These are phyloP conservation scores for Logfia minima DNA, from an alignment of 129 eudicot species.

Conservation along the genomic window DNA sequence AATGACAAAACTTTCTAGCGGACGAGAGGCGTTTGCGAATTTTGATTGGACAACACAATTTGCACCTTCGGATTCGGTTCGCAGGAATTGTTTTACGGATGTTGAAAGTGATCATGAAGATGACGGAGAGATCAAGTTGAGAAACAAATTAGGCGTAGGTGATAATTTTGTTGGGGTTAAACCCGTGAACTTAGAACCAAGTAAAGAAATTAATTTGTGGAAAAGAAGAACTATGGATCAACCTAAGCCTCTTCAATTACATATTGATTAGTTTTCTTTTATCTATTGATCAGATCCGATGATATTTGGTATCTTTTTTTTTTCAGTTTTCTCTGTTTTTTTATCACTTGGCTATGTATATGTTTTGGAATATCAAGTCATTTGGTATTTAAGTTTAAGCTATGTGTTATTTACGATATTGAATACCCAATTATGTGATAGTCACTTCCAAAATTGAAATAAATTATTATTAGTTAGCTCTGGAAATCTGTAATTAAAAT, in stretches of 20 bases:
- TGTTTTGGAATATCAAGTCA: too few species aligned
- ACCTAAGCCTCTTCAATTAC: slow-evolving; percentile 65
- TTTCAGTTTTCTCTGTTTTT: too few species aligned
- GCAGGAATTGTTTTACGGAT: slow-evolving; percentile 19
- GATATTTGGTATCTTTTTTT: too few species aligned
- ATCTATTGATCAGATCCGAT: too few species aligned
- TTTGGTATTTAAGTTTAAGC: too few species aligned
- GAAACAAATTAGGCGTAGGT: too few species aligned
- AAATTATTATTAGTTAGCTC: too few species aligned
- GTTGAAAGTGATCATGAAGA: slow-evolving; percentile 25
- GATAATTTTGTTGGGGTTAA: not conserved
- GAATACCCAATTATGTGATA: too few species aligned
- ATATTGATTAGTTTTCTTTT: slow-evolving; percentile 8
- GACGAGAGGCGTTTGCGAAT: slow-evolving; percentile 46
- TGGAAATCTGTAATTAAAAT: too few species aligned
- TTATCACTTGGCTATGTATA: too few species aligned
- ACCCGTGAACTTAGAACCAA: slow-evolving; percentile 52
- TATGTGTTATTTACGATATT: too few species aligned
- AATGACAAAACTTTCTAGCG: slow-evolving; percentile 60
- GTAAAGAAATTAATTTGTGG: slow-evolving; percentile 79
- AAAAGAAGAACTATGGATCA: slow-evolving; percentile 81
- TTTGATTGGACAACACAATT: slow-evolving; percentile 69
- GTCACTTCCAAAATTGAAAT: too few species aligned
- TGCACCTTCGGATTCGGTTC: slow-evolving; percentile 40
- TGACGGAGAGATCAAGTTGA: slow-evolving; percentile 27